These are phyloP conservation scores for Eucalyptus polybractea DNA, from an alignment of 345 rosid species.

Conservation along the genomic window DNA sequence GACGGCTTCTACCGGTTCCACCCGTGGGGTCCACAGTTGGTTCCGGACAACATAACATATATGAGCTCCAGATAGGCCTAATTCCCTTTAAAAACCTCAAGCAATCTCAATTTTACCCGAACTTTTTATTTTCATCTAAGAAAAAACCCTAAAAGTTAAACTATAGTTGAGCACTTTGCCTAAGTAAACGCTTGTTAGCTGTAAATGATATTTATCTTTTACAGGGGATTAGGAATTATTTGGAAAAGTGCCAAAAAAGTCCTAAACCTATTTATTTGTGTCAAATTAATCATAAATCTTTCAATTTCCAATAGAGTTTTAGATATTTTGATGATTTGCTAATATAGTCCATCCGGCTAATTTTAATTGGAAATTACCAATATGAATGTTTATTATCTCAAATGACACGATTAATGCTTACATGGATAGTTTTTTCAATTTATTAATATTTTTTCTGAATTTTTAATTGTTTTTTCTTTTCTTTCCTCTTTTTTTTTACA, in stretches of 20 bases:
- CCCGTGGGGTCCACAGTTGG: neutral
- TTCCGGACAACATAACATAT: neutral
- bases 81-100: neutral
- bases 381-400: accelerated
- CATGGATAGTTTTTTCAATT: accelerated
- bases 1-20: neutral
- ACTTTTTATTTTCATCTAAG: neutral
- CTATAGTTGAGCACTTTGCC: neutral
- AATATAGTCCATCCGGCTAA: too few species aligned
- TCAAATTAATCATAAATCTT: neutral
- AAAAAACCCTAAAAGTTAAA: too few species aligned
- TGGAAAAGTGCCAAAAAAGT: neutral
- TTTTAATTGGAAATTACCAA: too few species aligned
- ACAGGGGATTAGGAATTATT: neutral
- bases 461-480: too few species aligned
- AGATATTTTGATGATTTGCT: neutral
- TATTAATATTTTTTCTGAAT: too few species aligned
- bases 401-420: accelerated
- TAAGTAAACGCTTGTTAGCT: neutral
- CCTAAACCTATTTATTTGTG: neutral
- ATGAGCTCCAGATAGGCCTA: neutral
- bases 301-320: too few species aligned
- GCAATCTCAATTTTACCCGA: neutral
- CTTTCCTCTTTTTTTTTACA: too few species aligned
- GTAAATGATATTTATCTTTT: neutral